Evolutionary conservation across 2,329 filamentous ascomycete genomes (phyloP).

Genomic region (Hymenoscyphus fructigenus): DNA sequence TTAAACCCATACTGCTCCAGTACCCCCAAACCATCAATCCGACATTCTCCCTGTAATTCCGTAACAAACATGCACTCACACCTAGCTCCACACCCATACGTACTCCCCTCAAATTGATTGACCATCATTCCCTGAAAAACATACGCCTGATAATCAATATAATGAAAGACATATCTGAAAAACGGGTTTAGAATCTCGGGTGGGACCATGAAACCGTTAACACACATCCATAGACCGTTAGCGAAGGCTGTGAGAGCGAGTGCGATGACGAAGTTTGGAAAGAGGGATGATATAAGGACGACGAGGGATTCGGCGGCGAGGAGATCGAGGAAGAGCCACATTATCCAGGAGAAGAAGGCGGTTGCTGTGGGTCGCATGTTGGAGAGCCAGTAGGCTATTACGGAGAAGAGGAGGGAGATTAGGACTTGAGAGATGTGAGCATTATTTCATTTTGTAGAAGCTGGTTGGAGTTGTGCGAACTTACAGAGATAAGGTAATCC

Average conservation of each 20-base stretch:
- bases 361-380: conserved; percentile 66
- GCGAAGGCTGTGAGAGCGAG: conserved; percentile 80
- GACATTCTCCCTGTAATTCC: conserved; percentile 60
- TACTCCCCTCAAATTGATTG: conserved; percentile 71
- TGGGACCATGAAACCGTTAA: conserved; percentile 78
- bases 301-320: conserved; percentile 80
- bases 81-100: conserved; percentile 55
- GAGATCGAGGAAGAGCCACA: conserved; percentile 85
- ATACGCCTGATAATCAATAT: conserved; percentile 84
- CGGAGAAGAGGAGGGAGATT: conserved; percentile 72
- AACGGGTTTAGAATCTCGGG: conserved; percentile 74
- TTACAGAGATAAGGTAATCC: conserved; percentile 72
- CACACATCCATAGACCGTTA: conserved; percentile 88
- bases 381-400: conserved; percentile 76
- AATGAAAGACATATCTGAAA: conserved; percentile 84
- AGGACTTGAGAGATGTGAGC: conserved; percentile 44
- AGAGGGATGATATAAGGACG: conserved; percentile 69
- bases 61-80: conserved; percentile 68
- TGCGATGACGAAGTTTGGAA: conserved; percentile 77
- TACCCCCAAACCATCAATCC: conserved; percentile 70
- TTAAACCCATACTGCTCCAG: conserved; percentile 69
- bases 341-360: conserved; percentile 74
- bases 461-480: not conserved
- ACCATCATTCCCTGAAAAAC: conserved; percentile 94
- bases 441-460: not conserved